A percentile compares a stretch with the other conserved stretches of the same genome.
These are phyloP conservation scores for Agaricus subrufescens DNA, from an alignment of 768 basidiomycete species.

Conservation along the genomic window DNA sequence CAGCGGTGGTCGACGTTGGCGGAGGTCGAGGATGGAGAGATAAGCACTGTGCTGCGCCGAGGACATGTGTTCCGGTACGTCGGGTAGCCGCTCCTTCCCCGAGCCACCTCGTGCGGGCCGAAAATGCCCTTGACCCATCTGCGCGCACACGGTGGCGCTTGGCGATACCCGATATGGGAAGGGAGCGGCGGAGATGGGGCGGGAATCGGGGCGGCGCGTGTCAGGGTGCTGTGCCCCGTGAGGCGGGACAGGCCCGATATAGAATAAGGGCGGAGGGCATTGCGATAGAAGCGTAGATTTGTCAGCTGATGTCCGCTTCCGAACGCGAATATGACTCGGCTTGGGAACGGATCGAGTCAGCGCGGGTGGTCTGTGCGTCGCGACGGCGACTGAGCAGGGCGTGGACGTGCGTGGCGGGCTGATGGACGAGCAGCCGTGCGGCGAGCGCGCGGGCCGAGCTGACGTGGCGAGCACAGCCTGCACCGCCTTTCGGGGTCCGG, in stretches of 20 bases:
- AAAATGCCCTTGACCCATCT: background rate
- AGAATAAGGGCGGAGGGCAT: background rate
- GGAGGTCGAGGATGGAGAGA: no score
- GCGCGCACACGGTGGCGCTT: background rate
- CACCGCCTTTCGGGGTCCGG: background rate
- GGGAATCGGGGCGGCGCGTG: background rate
- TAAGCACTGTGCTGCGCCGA: no score
- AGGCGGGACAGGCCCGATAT: background rate
- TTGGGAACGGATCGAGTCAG: background rate
- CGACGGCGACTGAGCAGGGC: background rate
- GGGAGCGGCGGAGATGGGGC: background rate
- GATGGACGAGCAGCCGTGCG: no score
- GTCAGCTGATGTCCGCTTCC: slow-evolving; percentile 2
- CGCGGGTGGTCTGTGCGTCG: background rate
- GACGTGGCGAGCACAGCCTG: slow-evolving; percentile 9
- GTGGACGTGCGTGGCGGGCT: background rate
- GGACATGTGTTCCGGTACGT: no score
- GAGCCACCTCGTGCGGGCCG: background rate
- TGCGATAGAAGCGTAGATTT: slow-evolving; percentile 9
- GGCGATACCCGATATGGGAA: background rate
- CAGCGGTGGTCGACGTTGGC: no score
- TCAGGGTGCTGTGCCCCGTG: background rate
- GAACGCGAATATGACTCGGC: slow-evolving; percentile 6
- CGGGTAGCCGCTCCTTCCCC: no score
- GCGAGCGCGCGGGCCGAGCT: background rate